A percentile compares a stretch with the other conserved stretches of the same genome.
phyloP scores from a whole-genome alignment of 2,329 filamentous ascomycete species.

The Samsoniella hepiali region DNA sequence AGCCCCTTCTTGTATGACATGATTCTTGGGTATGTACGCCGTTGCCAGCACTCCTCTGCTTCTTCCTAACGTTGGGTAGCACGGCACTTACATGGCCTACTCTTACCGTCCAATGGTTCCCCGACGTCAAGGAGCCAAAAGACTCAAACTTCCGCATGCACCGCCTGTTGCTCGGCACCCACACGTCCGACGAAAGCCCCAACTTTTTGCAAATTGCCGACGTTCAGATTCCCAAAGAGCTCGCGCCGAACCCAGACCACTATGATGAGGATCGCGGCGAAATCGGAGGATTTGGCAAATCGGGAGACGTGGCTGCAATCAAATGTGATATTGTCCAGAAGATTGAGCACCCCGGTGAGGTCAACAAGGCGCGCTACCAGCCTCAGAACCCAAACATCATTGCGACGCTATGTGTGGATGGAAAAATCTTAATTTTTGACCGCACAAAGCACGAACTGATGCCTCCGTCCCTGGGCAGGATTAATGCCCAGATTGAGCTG shows the following conservation, averaged over 20 bases:
- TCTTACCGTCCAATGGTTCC: conserved; percentile 96
- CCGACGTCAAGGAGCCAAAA: conserved; percentile 83
- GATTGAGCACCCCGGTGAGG: conserved; percentile 93
- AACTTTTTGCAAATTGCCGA: conserved; percentile 96
- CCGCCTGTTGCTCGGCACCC: conserved; percentile 87
- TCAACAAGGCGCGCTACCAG: conserved; percentile 98
- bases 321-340: conserved; percentile 92
- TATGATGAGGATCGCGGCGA: conserved; percentile 92
- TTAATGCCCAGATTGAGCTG: conserved; percentile 81
- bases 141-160: conserved; percentile 86
- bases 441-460: conserved; percentile 85
- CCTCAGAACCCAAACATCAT: conserved; percentile 97
- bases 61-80: conserved; percentile 38
- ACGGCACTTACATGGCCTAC: conserved; percentile 97
- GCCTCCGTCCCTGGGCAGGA: conserved; percentile 59
- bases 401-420: conserved; percentile 85
- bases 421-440: conserved; percentile 89
- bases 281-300: conserved; percentile 87
- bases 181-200: conserved; percentile 79
- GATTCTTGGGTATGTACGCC: conserved; percentile 69
- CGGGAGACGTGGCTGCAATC: conserved; percentile 65
- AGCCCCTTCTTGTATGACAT: conserved; percentile 97
- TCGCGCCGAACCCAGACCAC: conserved; percentile 70
- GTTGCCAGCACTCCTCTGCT: conserved; percentile 5
- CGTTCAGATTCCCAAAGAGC: conserved; percentile 83